Base-by-base conservation (phyloP, 2,329 filamentous ascomycete genomes). In the Colletotrichum lentis region DNA sequence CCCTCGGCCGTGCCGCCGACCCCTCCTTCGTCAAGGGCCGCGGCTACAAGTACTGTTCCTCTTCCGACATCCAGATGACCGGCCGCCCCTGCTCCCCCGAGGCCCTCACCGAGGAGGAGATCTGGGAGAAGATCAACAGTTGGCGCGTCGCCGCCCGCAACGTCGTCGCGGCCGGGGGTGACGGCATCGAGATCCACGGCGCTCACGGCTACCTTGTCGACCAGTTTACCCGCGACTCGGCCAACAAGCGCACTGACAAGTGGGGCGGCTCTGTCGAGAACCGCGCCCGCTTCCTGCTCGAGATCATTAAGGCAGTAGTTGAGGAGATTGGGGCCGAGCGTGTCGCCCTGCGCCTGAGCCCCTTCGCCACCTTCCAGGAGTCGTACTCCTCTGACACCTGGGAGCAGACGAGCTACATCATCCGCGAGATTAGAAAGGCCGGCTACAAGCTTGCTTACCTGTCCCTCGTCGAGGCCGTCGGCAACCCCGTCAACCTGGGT, bases 111-210 rank as follows among this genome's bases (percentile, higher is more conserved):
- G 78, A 84, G 37, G 76, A 82, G 2, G 88, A 91, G 41, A 91
- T 92, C 64, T 80, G 86, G 67, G 76, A 82, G 5, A 80, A 89
- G 71, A 90, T 90, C 77, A 75, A 76, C 11, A 84, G 83, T 0
- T 91, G 82, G 77, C 83, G 81, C 3, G 82, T 79, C 1, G 80
- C 80, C 3, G 77, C 80, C 1, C 79, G 81, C 67, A 77, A 84
- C 20, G 82, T 89, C 1, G 74, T 90, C 6, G 80, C 82, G 58
- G 69, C 69, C 47, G 69, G 69, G n/a, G 69, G 69, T 43, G 69
- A 70, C 52, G 85, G 84, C 12, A 85, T 93, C 63, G 91, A 93
- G 73, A 77, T 83, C 2, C 81, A 85, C 71, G 77, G 73, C 16
- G 81, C 83, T 18, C 84, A 85, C 69, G 83, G 84, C 4, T 88